Conservation (phyloP, 768 basidiomycete genomes). For the Dacryopinax spathularia region DNA sequence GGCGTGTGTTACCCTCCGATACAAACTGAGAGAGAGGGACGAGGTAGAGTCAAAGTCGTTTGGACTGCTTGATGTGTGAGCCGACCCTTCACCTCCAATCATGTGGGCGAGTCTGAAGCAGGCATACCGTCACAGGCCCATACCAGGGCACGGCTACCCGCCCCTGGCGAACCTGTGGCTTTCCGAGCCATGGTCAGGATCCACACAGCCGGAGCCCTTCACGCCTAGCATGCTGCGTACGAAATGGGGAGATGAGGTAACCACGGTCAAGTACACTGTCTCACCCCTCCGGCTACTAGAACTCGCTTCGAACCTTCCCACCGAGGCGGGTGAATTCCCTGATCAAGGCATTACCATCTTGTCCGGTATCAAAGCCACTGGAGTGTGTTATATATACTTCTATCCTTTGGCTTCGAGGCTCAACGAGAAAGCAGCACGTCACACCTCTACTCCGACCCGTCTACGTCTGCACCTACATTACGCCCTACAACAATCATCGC, state of each 20-base stretch:
- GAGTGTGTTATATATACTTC: neutral
- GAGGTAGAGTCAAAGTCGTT: too few relatives aligned
- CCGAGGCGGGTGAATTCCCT: too few relatives aligned
- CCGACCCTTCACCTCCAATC: too few relatives aligned
- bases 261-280: neutral
- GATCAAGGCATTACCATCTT: neutral
- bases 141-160: too few relatives aligned
- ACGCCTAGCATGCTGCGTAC: neutral
- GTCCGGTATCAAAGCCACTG: neutral
- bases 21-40: too few relatives aligned
- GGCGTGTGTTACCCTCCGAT: neutral
- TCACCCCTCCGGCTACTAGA: neutral
- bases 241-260: neutral
- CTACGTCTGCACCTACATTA: neutral
- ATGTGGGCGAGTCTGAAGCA: too few relatives aligned
- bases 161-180: too few relatives aligned
- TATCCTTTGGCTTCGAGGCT: neutral
- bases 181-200: neutral
- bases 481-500: neutral
- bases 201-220: neutral
- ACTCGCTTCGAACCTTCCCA: neutral
- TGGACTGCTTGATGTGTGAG: too few relatives aligned
- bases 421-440: neutral
- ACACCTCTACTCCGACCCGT: neutral
- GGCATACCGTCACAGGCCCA: too few relatives aligned